These are phyloP conservation scores for Williopsis jadinii DNA, from an alignment of 1,139 yeast genomes.

Conservation along the genomic window DNA sequence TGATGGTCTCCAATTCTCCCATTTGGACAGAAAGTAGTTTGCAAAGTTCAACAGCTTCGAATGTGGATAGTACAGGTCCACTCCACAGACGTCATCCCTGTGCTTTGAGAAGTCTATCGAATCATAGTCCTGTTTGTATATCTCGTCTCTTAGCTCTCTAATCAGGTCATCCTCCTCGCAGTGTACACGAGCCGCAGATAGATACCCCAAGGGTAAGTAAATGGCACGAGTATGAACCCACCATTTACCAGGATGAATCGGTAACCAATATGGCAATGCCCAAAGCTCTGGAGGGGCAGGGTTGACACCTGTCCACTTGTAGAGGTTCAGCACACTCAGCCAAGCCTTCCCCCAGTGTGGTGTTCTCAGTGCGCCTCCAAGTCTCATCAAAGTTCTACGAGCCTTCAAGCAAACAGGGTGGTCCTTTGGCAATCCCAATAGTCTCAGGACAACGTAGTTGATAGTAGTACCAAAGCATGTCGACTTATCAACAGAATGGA, in stretches of 20 bases:
- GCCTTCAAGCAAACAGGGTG: slow-evolving; percentile 84
- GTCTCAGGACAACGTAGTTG: slow-evolving; percentile 71
- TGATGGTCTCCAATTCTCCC: slow-evolving; percentile 69
- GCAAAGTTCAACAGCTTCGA: slow-evolving; percentile 57
- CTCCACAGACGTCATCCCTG: slow-evolving; percentile 83
- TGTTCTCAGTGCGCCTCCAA: slow-evolving; percentile 85
- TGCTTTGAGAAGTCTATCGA: slow-evolving; percentile 60
- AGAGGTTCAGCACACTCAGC: slow-evolving; percentile 72
- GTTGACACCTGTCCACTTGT: slow-evolving; percentile 94
- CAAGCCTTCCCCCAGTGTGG: slow-evolving; percentile 99
- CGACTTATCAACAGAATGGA: slow-evolving; percentile 84
- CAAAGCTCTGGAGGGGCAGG: slow-evolving; percentile 98
- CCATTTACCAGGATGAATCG: slow-evolving; percentile 95
- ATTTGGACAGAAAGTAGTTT: slow-evolving; percentile 52
- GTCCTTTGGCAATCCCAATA: slow-evolving; percentile 64
- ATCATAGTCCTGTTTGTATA: slow-evolving; percentile 61
- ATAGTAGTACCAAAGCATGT: slow-evolving; percentile 93
- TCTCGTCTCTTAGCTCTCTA: slow-evolving; percentile 61
- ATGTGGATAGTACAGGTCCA: slow-evolving; percentile 92
- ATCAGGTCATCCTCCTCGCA: slow-evolving; percentile 64
- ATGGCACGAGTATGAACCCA: slow-evolving; percentile 98
- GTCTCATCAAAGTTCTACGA: slow-evolving; percentile 52
- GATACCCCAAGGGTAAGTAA: slow-evolving; percentile 79
- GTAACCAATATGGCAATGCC: slow-evolving; percentile 73
- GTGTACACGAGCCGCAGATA: slow-evolving; percentile 49